phyloP scores from a whole-genome alignment of 1,284 basidiomycete species.

The Pyrrhoderma lamaoense region DNA sequence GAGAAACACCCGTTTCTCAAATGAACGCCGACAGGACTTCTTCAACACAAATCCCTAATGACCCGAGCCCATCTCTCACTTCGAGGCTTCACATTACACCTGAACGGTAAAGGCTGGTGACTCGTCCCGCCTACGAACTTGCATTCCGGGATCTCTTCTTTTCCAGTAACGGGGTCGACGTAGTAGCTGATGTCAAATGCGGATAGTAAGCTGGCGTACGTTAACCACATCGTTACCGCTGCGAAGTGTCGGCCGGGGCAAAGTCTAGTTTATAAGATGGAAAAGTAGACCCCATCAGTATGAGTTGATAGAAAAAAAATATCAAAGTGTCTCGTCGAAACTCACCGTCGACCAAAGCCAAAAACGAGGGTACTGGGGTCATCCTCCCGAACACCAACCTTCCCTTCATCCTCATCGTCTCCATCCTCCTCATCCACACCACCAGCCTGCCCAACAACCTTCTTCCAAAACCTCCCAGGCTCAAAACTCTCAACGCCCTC shows the following conservation, averaged over 20 bases:
- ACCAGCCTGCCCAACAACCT: not conserved
- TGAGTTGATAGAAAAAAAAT: no score
- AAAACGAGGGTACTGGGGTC: conserved; percentile 14
- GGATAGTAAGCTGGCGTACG: conserved; percentile 14
- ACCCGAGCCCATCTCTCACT: conserved; percentile 4
- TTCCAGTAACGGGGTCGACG: conserved; percentile 1
- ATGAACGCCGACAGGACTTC: no score
- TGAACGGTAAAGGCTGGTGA: conserved; percentile 11
- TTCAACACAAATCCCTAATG: no score
- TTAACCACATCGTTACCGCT: conserved; percentile 17
- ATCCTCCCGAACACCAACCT: not conserved
- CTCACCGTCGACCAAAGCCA: conserved; percentile 15
- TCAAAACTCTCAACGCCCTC: not conserved
- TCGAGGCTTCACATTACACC: conserved; percentile 16
- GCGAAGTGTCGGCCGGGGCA: conserved; percentile 19
- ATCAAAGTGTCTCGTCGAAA: no score
- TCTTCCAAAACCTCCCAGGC: conserved; percentile 6
- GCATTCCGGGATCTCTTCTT: conserved; percentile 9
- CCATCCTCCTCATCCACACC: not conserved
- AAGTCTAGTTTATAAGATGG: conserved; percentile 1
- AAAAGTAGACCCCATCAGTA: no score
- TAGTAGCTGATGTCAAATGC: conserved; percentile 12
- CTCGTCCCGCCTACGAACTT: not conserved
- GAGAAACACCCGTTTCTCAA: no score
- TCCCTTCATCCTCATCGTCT: not conserved